Base-by-base conservation (phyloP, 257 asterid genomes). In the Galeopsis tetrahit region DNA sequence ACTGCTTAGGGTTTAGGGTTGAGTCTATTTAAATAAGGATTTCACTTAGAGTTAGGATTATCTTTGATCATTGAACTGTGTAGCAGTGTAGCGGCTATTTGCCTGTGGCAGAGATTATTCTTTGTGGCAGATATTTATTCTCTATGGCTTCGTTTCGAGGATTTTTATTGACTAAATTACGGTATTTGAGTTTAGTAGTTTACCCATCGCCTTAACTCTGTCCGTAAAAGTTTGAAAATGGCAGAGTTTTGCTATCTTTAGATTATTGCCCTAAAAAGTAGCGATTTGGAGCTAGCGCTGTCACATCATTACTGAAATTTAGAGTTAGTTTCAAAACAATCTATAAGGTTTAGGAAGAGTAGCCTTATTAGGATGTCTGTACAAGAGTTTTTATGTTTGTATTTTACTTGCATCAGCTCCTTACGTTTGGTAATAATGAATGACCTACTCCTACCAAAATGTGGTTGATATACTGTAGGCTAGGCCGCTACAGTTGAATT, bases 371-470 rank as follows among this genome's bases (percentile, higher is more conserved):
- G 28, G 46, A 53, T 10, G 7, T 21, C 63, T 21, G n/a, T 40
- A 28, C 15, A 10, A 3, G 17, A n/a, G 61, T 21, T 66, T 46
- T 14, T 10, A 49, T 31, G 38, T 36, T 69, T 71, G 7, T 48
- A 44, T 66, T 71, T 59, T 57, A 11, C 56, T 74, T 44, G 7
- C 57, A 10, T 44, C 46, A 48, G 73, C 39, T 52, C 62, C 57
- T 55, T 56, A 57, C 55, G 44, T 48, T 68, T 17, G 35, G 6
- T 51, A 55, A 53, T 14, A 34, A 49, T 55, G 59, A 17, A 52
- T 61, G 39, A 57, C 68, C 51, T 59, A 28, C 52, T 73, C 68
- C 51, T 60, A 34, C 58, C 70, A 53, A 35, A 68, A 77, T 66
- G 43, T 71, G 72, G 61, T 49, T 58, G 28, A 46, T 68, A 55